Evolutionary conservation across 345 rosid genomes (phyloP).

Genomic region (Combretum micranthum): DNA sequence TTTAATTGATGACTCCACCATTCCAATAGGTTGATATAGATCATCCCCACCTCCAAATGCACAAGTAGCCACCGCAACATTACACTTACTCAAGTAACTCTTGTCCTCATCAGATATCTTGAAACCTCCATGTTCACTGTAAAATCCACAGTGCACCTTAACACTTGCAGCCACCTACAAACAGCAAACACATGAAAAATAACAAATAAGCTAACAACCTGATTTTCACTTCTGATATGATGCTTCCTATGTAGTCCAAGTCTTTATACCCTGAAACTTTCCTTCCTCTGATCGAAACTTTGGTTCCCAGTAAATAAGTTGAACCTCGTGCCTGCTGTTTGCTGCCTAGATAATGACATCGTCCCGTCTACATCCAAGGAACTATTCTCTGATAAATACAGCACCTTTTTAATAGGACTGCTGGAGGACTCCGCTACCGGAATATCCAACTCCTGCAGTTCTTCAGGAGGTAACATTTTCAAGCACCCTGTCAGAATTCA

Average conservation of each 20-base stretch:
- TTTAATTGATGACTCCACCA: conserved; percentile 50
- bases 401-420: conserved; percentile 47
- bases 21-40: conserved; percentile 92
- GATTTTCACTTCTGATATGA: neutral
- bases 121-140: conserved; percentile 72
- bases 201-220: neutral
- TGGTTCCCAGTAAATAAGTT: conserved; percentile 82
- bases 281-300: conserved; percentile 66
- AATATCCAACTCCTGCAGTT: conserved; percentile 61
- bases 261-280: conserved; percentile 64
- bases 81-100: conserved; percentile 53
- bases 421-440: conserved; percentile 30
- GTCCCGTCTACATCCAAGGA: conserved; percentile 13
- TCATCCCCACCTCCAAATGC: conserved; percentile 98
- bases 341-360: conserved; percentile 17
- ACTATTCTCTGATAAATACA: conserved; percentile 42
- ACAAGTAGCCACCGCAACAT: conserved; percentile 78
- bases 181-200: conserved; percentile 9
- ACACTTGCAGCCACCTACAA: conserved; percentile 61
- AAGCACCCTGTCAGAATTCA: conserved; percentile 60
- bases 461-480: conserved; percentile 66
- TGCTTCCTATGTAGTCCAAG: neutral
- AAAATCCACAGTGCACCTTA: conserved; percentile 77
- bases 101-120: conserved; percentile 57
- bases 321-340: conserved; percentile 43